Evolutionary conservation across 106 monocot species (phyloP), one percentile per base, ranked within the genome.

Genomic region (Allium cepa): DNA sequence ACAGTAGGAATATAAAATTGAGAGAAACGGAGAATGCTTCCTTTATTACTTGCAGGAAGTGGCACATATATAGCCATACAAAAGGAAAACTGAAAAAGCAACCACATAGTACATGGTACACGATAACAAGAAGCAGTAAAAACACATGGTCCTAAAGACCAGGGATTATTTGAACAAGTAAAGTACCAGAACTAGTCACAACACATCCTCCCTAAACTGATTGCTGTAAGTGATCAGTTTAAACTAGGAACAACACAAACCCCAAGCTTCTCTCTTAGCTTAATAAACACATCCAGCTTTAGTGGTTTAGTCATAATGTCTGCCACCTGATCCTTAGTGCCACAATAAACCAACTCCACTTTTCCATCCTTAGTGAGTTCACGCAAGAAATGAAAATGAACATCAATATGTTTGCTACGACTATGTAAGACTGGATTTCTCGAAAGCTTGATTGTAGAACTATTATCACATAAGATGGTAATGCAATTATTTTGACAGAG

Each of bases 341-440:
- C 45, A 14, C 64, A 64, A 47, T 64, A 17, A 46, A 64, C 45
- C 4, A 64, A n/a, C 64, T 47, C 22, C n/a, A 59, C 58, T n/a
- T n/a, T 17, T 59, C 16, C 58, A 12, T 59, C 58, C 13, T 59
- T 59, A 12, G 58, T 59, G 17, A 59, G 1, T n/a, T 59, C 58
- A 13, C 58, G 7, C 16, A 59, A 59, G 13, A 59, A 59, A 14
- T 49, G 13, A 10, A 4, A 53, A 4, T 47, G 47, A 47, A 53
- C 52, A 53, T 53, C 52, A 53, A 59, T 59, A 17, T 59, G 58
- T 17, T 59, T 59, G 58, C 58, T 59, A 8, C 58, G 58, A 17
- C 58, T 2, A 14, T 17, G 58, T 7, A 59, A 7, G 8, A 59
- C 58, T 8, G 58, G 58, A 17, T 59, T 59, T 17, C 17, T 59